Base-by-base conservation (phyloP, 2,329 filamentous ascomycete species). In the Intubia oerlemansii region DNA sequence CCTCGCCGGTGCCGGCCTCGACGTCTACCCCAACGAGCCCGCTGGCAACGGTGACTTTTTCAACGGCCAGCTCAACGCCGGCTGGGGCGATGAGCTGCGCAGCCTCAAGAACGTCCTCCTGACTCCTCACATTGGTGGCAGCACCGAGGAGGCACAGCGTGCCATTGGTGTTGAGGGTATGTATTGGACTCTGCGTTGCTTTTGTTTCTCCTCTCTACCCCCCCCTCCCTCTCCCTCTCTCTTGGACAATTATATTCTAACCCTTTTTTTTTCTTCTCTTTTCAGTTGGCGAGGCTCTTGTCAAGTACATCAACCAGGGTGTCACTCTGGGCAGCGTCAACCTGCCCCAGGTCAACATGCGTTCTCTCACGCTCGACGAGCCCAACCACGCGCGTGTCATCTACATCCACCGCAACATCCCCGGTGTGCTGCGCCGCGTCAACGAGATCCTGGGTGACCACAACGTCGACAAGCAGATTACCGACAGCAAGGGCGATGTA, bases 381-480 rank as follows among this genome's bases (percentile, higher is more conserved):
- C 68, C 76, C 15, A 72, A 92, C 48, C 77, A 88, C 48, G 82
- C 84, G 31, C 75, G 88, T 26, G 66, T 95, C 38, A 84, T 95
- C 44, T 98, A 85, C 53, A 90, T 98, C 41, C 88, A 98, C 56
- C 77, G 76, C 52, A 98, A 98, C 54, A 70, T 95, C 14, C 88
- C 88, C 27, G 88, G 88, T 60, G 88, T 98, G 37, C 60, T 98
- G 50, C 69, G 82, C 45, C 80, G 75, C 57, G 88, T 98, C 39
- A 98, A 98, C 59, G 79, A 88, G 44, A 81, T 95, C 36, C 64
- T 98, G 27, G 79, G 77, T 24, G 73, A 90, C 44, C 84, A 98
- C 59, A 98, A 98, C 50, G 84, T 98, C 41, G 85, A 93, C 57
- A 95, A 95, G 62, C 88, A 98, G 55, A 95, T 90, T 59, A 88